Base-by-base conservation (phyloP, 2,329 filamentous ascomycete genomes). In the Epichloe sibirici region DNA sequence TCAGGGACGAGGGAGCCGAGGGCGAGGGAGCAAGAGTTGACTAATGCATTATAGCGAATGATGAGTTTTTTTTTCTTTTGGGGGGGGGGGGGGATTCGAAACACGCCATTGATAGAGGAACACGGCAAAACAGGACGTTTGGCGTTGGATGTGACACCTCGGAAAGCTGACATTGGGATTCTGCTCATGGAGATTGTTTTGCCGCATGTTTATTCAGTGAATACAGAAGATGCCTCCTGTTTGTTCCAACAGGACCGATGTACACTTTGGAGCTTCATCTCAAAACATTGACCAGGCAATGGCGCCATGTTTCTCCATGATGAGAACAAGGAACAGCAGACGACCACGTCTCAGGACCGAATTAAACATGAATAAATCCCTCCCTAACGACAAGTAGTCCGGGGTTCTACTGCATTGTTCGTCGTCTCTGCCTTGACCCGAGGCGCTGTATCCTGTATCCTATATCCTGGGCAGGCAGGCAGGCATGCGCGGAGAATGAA, bases 21-120 rank as follows among this genome's bases (percentile, higher is more conserved):
- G 55, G 38, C 45, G 25, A 39, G 49, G 56, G 25, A 46, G 53
- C n/a, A 57, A 45, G 44, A 44, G 28, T 15, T 35, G 31, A 48
- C 4, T 21, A 9, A 17, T 23, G 2, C 8, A n/a, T 42, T 11
- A 4, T 34, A 5, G n/a, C 38, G n/a, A 23, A 9, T 35, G 8
- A 45, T 31, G 43, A 8, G 13, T n/a, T 23, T 39, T 21, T 21
- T 21, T 21, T 21, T 21, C 2, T 21, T 21, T 21, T 1, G 17
- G 28, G 17, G 34, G 28, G 28, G 17, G 17, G 17, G 17, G 17
- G 17, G 34, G 3, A 17, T 38, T 21, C 9, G 25, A 8, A 50
- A 43, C 15, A 43, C 3, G 48, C 11, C 2, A 0, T 43, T 13
- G 23, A 23, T 44, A 44, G 49, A 45, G 4, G 5, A n/a, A 35